Conservation (phyloP, 306 rosid species). For the Vachellia pachyceras region DNA sequence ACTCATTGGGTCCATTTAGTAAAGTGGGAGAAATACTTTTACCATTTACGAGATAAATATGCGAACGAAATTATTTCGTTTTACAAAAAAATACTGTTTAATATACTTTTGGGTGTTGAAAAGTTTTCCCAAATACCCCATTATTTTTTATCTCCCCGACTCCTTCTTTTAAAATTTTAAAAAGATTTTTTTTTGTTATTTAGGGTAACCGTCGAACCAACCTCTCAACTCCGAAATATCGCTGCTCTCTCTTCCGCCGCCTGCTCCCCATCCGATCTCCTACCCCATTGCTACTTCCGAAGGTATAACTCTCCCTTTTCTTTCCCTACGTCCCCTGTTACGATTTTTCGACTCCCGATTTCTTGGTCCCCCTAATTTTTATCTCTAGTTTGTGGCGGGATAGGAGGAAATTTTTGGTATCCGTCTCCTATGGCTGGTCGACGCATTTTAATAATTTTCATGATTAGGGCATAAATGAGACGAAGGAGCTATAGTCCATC, state of each 20-base stretch:
- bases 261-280: neutral
- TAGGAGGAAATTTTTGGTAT: neutral
- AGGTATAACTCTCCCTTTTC: neutral
- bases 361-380: neutral
- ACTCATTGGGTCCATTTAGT: no score
- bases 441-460: neutral
- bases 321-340: neutral
- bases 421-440: neutral
- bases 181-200: no score
- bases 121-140: no score
- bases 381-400: neutral
- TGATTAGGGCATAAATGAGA: conserved; percentile 57
- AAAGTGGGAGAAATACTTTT: no score
- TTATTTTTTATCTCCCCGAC: no score
- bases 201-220: neutral
- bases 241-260: neutral
- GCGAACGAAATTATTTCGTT: no score
- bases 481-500: conserved; percentile 95
- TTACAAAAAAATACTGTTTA: no score
- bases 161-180: no score
- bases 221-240: neutral
- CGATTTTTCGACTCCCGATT: neutral
- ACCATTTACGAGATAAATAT: no score
- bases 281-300: neutral
- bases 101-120: no score